phyloP scores from a whole-genome alignment of 1,139 yeast genomes.

The Debaryomyces sp. region DNA sequence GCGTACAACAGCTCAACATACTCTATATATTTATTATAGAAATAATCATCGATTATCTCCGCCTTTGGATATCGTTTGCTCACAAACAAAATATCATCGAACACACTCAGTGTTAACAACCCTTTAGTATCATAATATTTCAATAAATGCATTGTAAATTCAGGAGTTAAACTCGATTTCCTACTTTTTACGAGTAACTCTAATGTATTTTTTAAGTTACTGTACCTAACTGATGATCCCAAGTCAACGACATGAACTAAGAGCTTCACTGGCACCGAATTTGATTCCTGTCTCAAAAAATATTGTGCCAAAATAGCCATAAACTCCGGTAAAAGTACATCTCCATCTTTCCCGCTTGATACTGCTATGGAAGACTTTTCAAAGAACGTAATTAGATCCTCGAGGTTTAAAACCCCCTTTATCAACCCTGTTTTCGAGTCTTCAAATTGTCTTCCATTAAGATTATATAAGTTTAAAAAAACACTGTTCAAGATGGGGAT shows the following conservation, averaged over 20 bases:
- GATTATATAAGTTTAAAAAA: slow-evolving; percentile 20
- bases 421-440: background rate
- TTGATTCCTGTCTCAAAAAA: slow-evolving; percentile 17
- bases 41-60: slow-evolving; percentile 20
- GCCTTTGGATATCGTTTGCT: slow-evolving; percentile 7
- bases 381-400: slow-evolving; percentile 21
- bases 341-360: background rate
- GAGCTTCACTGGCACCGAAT: slow-evolving; percentile 18
- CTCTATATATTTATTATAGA: slow-evolving; percentile 22
- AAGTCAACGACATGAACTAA: slow-evolving; percentile 29
- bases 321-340: slow-evolving; percentile 27
- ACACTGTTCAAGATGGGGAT: slow-evolving; percentile 24
- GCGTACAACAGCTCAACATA: slow-evolving; percentile 35
- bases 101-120: slow-evolving; percentile 22
- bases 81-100: slow-evolving; percentile 23
- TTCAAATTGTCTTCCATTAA: slow-evolving; percentile 14
- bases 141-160: slow-evolving; percentile 26
- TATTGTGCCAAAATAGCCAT: slow-evolving; percentile 27
- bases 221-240: slow-evolving; percentile 20
- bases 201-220: slow-evolving; percentile 8
- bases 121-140: slow-evolving; percentile 18
- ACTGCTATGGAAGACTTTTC: slow-evolving; percentile 20
- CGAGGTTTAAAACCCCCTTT: slow-evolving; percentile 8
- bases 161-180: slow-evolving; percentile 15
- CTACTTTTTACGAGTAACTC: slow-evolving; percentile 8